Evolutionary conservation across 1,139 yeast genomes (phyloP), one percentile per base, ranked within the genome.

Genomic region (Torulaspora globosa): DNA sequence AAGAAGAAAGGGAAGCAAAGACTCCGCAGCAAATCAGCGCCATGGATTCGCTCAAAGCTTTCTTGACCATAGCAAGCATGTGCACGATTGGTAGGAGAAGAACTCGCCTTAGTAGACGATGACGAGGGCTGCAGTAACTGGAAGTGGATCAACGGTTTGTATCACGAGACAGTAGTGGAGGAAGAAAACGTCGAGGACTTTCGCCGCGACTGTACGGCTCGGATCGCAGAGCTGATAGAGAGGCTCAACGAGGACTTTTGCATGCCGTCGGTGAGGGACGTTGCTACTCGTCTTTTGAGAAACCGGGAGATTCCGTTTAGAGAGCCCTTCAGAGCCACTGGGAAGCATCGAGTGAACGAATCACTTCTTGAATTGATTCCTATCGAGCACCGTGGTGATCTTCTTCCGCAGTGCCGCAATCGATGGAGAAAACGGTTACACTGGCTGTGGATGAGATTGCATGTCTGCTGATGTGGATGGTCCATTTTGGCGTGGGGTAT

Each of bases 381-480:
- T 11, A 3, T 11, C 29, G 12, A n/a, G 12, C 12, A 26, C 12
- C 29, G 29, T 26, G 12, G 8, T 10, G 29, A 26, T 12, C 29
- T 26, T 26, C 29, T 26, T 26, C 29, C 29, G 29, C 12, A 10
- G 29, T 26, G 10, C 29, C 12, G 12, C 6, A n/a, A 26, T 26
- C 29, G 12, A 26, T 26, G n/a, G 29, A 24, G 12, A 26, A 26
- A 26, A 26, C n/a, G 12, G 29, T 7, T 10, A 26, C 12, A 11
- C 12, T 10, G 6, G 12, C 8, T n/a, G 29, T 10, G 29, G 39
- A 36, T 30, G 39, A 36, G 39, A 15, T 36, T 23, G 12, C 32
- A 19, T 10, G 19, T 21, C 19, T 28, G n/a, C 33, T 36, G 11
- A 36, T 36, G 39, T 24, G 31, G 39, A 36, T 26, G 39, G 30